Conservation (phyloP, 345 rosid species). For the Aquilaria yunnanensis region DNA sequence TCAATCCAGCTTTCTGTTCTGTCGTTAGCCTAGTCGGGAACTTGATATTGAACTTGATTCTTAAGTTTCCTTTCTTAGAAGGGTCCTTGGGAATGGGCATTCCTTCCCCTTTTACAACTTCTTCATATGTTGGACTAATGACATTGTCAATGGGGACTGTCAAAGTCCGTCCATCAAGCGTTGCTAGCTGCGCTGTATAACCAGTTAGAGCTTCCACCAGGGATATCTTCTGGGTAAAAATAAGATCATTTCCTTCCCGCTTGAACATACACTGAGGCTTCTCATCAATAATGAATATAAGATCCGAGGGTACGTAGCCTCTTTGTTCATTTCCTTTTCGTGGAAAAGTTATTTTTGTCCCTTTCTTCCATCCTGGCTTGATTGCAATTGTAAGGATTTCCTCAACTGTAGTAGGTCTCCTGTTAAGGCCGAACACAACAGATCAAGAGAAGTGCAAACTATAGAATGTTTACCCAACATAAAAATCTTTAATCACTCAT, state of each 20-base stretch:
- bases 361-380: slow-evolving; percentile 92
- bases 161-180: slow-evolving; percentile 68
- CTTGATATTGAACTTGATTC: slow-evolving; percentile 73
- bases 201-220: slow-evolving; percentile 84
- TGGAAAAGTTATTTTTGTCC: slow-evolving; percentile 75
- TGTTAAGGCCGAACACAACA: slow-evolving; percentile 10
- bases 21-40: slow-evolving; percentile 64
- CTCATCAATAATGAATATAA: slow-evolving; percentile 74
- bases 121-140: slow-evolving; percentile 72
- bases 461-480: too few species aligned
- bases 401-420: slow-evolving; percentile 62
- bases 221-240: slow-evolving; percentile 51
- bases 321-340: slow-evolving; percentile 76
- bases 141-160: slow-evolving; percentile 42
- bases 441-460: neutral
- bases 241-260: slow-evolving; percentile 86
- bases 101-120: slow-evolving; percentile 79
- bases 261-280: slow-evolving; percentile 75
- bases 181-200: slow-evolving; percentile 46
- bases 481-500: too few species aligned
- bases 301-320: slow-evolving; percentile 61
- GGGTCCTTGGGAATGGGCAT: slow-evolving; percentile 93
- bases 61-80: slow-evolving; percentile 66
- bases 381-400: slow-evolving; percentile 73
- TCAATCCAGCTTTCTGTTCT: slow-evolving; percentile 68